Evolutionary conservation across 2,329 filamentous ascomycete genomes (phyloP).

Genomic region (Hymenoscyphus repandus): DNA sequence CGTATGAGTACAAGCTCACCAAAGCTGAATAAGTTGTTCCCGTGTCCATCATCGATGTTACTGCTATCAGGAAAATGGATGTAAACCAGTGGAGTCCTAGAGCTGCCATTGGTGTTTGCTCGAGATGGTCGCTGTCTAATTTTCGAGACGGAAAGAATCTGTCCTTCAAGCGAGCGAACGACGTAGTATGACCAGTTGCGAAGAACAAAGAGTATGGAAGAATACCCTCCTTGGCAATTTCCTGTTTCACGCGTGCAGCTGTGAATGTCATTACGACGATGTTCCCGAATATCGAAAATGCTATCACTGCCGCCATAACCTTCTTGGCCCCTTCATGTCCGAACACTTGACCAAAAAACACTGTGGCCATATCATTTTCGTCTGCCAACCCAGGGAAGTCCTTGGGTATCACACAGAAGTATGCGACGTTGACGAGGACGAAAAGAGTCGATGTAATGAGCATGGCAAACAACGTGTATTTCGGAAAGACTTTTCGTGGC

Average conservation of each 20-base stretch:
- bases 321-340: slow-evolving; percentile 25
- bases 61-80: slow-evolving; percentile 4
- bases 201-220: slow-evolving; percentile 46
- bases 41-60: slow-evolving; percentile 7
- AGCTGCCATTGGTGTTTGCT: slow-evolving; percentile 9
- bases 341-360: slow-evolving; percentile 22
- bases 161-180: not conserved
- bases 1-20: not conserved
- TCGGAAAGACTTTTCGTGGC: slow-evolving; percentile 35
- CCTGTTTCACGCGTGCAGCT: slow-evolving; percentile 49
- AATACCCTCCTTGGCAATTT: slow-evolving; percentile 53
- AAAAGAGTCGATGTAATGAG: slow-evolving; percentile 32
- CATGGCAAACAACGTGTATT: slow-evolving; percentile 33
- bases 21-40: slow-evolving; percentile 8
- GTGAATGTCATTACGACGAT: slow-evolving; percentile 54
- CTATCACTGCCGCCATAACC: slow-evolving; percentile 42
- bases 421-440: slow-evolving; percentile 36
- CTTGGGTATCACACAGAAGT: slow-evolving; percentile 38
- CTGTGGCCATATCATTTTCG: not conserved
- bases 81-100: slow-evolving; percentile 7
- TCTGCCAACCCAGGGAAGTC: not conserved
- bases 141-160: not conserved
- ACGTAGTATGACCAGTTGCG: slow-evolving; percentile 22
- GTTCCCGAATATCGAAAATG: slow-evolving; percentile 50
- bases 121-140: not conserved